Evolutionary conservation across 768 basidiomycete genomes (phyloP), one percentile per base, ranked within the genome.

Genomic region (Candolleomyces efflorescens): DNA sequence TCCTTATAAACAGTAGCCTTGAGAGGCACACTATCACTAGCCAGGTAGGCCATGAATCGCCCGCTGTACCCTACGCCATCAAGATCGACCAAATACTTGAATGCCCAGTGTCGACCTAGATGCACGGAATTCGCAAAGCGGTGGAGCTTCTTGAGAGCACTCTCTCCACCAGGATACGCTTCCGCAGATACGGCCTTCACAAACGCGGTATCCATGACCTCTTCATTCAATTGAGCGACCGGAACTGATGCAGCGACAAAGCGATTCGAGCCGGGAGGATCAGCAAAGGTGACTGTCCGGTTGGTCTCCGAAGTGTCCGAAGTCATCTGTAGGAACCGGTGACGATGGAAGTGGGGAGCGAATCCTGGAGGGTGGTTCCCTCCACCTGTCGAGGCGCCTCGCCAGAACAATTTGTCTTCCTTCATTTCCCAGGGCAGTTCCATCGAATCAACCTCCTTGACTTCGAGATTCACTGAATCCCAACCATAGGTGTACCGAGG

Each of bases 61-160:
- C 88, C 95, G 24, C 89, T 93, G 71, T 98, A 98, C 18, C 91
- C 88, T 90, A 94, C 95, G 15, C 96, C 95, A 66, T 97, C 95
- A 56, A 98, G 71, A 71, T 98, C 95, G 60, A 95, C 72, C 37
- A 96, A 78, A 66, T 95, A 93, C 75, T 97, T 96, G 77, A 94
- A 92, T 58, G 86, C 77, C 95, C 95, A 98, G 65, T 94, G 89
- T 55, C 85, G 81, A 5, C 92, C 92, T 0, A 98, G 75, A 2
- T 89, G 87, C 1, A 91, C 92, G 1, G 89, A 77, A 53, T 90
- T 83, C 11, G 80, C 83, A 63, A 91, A 22, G 84, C 86, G 11
- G 22, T 88, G 83, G 27, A 79, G 73, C 60, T 75, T 70, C 59
- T 79, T 73, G 66, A 94, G 71, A 13, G 80, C 82, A 13, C 80